Conservation (phyloP, 495 filamentous ascomycete species). For the Aspergillus haitiensis region DNA sequence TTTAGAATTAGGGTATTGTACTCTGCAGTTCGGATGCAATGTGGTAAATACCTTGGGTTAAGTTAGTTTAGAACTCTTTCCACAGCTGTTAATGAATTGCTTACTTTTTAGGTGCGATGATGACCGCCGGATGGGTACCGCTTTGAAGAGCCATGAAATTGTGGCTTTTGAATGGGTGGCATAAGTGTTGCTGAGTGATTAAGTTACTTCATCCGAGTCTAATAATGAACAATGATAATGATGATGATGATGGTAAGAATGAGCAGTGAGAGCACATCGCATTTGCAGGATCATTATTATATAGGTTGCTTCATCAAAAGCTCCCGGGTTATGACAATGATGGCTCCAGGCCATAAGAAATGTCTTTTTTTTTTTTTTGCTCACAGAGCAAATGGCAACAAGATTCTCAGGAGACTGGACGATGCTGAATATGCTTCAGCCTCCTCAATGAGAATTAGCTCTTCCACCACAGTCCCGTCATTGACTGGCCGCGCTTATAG, state of each 20-base stretch:
- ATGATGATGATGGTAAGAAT: background rate
- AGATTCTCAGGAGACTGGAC: background rate
- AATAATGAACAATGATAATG: background rate
- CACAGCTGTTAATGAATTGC: background rate
- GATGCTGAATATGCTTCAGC: background rate
- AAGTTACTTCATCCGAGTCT: background rate
- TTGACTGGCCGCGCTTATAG: conserved; percentile 6
- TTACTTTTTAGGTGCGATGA: background rate
- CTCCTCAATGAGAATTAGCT: background rate
- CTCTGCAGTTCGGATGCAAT: background rate
- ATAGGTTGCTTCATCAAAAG: background rate
- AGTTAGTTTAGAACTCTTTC: background rate
- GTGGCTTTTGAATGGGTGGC: background rate
- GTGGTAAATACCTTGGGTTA: conserved; percentile 8
- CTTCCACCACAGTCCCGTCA: conserved; percentile 6
- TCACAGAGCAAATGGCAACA: conserved; percentile 1
- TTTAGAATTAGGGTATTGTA: conserved; percentile 2
- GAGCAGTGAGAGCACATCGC: background rate
- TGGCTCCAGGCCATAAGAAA: conserved; percentile 4
- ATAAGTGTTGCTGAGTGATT: background rate
- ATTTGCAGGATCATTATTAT: background rate
- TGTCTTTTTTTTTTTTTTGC: background rate
- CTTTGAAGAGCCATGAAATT: background rate
- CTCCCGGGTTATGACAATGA: background rate
- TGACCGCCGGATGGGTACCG: too few species aligned